Evolutionary conservation across 202 grass and related monocot genomes (phyloP).

Genomic region (Bolboschoenoplectus hybrid): DNA sequence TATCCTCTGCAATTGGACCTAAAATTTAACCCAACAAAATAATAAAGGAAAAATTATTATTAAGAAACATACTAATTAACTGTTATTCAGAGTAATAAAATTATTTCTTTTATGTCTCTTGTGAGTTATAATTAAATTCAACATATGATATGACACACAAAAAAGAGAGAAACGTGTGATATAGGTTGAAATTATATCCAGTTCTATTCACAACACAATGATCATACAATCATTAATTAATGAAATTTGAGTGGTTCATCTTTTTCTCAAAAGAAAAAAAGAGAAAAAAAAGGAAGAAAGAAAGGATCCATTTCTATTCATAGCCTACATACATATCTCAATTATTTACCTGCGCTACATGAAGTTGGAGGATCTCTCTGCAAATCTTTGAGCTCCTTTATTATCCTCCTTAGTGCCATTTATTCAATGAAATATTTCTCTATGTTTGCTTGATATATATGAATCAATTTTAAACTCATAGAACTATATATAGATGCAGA

Average conservation of each 20-base stretch:
- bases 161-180: no score
- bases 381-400: slow-evolving; percentile 82
- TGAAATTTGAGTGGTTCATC: no score
- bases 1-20: slow-evolving; percentile 76
- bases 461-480: neutral
- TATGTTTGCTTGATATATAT: slow-evolving; percentile 20
- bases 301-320: no score
- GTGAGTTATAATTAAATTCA: no score
- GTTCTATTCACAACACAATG: no score
- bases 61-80: neutral
- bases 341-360: slow-evolving; percentile 64
- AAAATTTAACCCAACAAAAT: neutral
- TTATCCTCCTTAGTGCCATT: slow-evolving; percentile 71
- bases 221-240: no score
- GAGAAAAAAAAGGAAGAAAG: no score
- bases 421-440: slow-evolving; percentile 12
- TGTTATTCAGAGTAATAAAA: neutral
- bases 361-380: slow-evolving; percentile 81
- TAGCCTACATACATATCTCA: neutral
- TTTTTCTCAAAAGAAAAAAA: no score
- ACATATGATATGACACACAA: no score
- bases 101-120: no score
- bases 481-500: slow-evolving; percentile 32
- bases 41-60: neutral
- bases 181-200: no score